Evolutionary conservation across 371 early-diverging fungal species (phyloP).

Genomic region (Smittium culicis): DNA sequence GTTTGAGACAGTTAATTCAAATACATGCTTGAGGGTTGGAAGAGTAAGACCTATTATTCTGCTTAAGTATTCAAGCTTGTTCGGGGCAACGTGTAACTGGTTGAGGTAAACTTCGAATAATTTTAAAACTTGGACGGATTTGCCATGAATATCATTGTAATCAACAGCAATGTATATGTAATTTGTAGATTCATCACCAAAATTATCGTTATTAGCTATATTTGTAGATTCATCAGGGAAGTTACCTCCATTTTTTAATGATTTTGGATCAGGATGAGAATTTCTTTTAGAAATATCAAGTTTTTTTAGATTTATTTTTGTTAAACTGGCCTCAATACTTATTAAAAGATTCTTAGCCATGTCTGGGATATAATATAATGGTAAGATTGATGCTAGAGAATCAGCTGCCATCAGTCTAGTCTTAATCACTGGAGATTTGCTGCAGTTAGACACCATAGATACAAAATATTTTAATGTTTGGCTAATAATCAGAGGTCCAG

Average conservation of each 20-base stretch:
- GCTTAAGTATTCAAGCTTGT: background rate
- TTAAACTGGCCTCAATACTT: background rate
- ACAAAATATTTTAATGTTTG: background rate
- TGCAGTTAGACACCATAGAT: background rate
- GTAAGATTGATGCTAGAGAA: background rate
- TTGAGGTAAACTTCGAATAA: background rate
- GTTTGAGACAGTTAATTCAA: background rate
- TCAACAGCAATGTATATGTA: too few relatives aligned
- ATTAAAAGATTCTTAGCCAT: background rate
- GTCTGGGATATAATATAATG: background rate
- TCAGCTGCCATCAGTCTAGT: background rate
- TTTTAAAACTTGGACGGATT: background rate
- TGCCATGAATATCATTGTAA: constrained; percentile 6
- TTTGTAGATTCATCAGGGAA: background rate
- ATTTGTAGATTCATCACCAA: background rate
- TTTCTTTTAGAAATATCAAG: too few relatives aligned
- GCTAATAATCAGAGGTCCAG: background rate
- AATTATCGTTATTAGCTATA: background rate
- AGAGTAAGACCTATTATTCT: background rate
- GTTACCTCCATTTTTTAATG: background rate
- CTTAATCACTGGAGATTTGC: background rate
- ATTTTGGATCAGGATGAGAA: too few relatives aligned
- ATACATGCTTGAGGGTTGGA: background rate
- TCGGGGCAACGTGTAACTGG: background rate
- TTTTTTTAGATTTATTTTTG: too few relatives aligned